These are phyloP conservation scores for Teunomyces lycoperdinae DNA, from an alignment of 805 yeast genomes.

Conservation along the genomic window DNA sequence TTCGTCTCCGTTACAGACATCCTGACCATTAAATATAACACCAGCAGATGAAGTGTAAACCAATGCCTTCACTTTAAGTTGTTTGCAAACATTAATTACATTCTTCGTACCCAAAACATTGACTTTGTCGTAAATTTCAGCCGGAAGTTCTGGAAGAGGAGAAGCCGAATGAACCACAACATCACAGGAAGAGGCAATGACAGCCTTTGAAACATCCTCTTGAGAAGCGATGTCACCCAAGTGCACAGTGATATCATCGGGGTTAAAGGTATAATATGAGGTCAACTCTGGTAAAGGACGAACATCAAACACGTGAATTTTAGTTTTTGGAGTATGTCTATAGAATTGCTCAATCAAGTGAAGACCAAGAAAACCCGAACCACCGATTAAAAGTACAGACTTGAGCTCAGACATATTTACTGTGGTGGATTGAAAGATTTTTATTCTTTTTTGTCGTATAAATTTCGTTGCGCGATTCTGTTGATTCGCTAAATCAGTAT, in stretches of 20 bases:
- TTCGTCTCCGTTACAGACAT: slow-evolving; percentile 89
- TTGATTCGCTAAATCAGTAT: neutral
- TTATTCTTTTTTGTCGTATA: neutral
- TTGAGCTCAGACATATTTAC: slow-evolving; percentile 20
- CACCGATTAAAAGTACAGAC: slow-evolving; percentile 86
- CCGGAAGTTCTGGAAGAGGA: slow-evolving; percentile 80
- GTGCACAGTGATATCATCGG: slow-evolving; percentile 54
- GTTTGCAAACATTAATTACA: slow-evolving; percentile 61
- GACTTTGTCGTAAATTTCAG: slow-evolving; percentile 81
- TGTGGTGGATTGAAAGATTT: neutral
- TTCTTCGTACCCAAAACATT: slow-evolving; percentile 87
- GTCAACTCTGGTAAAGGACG: slow-evolving; percentile 83
- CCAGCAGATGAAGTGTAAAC: slow-evolving; percentile 98
- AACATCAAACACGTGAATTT: slow-evolving; percentile 84
- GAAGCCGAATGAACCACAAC: slow-evolving; percentile 95
- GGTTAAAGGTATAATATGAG: slow-evolving; percentile 70
- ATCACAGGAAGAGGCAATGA: slow-evolving; percentile 55
- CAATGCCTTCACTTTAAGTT: slow-evolving; percentile 54
- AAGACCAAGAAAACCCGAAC: slow-evolving; percentile 90
- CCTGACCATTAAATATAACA: slow-evolving; percentile 94
- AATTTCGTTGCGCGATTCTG: neutral
- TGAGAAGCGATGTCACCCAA: slow-evolving; percentile 83
- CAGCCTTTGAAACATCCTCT: slow-evolving; percentile 64
- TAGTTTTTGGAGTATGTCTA: slow-evolving; percentile 59
- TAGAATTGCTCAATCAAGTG: slow-evolving; percentile 87